phyloP scores from a whole-genome alignment of 1,139 yeast genomes.

The Pichia sp. region DNA sequence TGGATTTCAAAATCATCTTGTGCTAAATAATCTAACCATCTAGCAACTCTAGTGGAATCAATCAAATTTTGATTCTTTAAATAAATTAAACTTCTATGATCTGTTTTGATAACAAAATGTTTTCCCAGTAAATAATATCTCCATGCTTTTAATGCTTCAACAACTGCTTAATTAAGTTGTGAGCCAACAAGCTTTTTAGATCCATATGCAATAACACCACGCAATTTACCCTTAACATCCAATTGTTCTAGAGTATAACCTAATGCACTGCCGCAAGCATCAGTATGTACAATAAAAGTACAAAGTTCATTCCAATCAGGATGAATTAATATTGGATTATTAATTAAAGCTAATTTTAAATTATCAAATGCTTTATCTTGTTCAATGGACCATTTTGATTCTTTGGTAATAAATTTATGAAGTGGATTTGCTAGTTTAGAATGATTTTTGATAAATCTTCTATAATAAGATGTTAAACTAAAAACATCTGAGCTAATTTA shows the following conservation, averaged over 20 bases:
- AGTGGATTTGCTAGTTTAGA: conserved; percentile 5
- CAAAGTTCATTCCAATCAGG: too few species aligned
- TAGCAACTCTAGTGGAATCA: background rate
- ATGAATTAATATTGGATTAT: background rate
- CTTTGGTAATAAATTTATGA: conserved; percentile 1
- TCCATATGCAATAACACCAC: background rate
- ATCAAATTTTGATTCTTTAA: conserved; percentile 1
- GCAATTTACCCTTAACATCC: background rate
- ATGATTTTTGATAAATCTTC: conserved; percentile 9
- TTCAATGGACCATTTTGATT: background rate
- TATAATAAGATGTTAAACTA: conserved; percentile 13
- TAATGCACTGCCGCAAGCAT: conserved; percentile 4
- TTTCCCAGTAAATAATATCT: background rate
- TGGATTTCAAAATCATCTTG: conserved; percentile 1
- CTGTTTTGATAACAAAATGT: background rate
- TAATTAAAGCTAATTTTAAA: background rate
- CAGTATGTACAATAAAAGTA: too few species aligned
- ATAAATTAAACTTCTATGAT: background rate
- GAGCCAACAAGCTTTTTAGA: too few species aligned
- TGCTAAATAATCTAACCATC: conserved; percentile 4
- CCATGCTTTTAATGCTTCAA: too few species aligned
- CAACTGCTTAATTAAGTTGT: too few species aligned
- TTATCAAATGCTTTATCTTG: conserved; percentile 4
- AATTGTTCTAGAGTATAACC: conserved; percentile 6
- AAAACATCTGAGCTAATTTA: conserved; percentile 7